Evolutionary conservation across 345 rosid species (phyloP), one percentile per base, ranked within the genome.

Genomic region (Nephelium lappaceum): DNA sequence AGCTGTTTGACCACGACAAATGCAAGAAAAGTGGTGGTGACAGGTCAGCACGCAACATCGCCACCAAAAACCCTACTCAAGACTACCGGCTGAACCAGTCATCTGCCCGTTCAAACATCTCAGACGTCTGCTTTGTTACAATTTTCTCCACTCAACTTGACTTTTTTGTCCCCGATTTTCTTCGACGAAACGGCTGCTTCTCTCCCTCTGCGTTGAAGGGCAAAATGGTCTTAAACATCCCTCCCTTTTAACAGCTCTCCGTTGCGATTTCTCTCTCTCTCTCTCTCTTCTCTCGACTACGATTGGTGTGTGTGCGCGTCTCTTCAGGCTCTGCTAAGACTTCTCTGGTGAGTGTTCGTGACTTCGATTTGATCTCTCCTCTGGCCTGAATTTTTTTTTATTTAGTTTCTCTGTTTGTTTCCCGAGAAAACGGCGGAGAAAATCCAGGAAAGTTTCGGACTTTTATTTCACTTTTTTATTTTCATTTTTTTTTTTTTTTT

Each of bases 61-160:
- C 19, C 4, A 9, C 51, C 8, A 19, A 18, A 11, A 11, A 71
- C 81, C 6, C 39, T 62, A 5, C 12, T 0, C 1, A 72, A 42
- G 25, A 12, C 41, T 16, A 84, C 89, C 83, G 84, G 86, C 61
- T 77, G 21, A 39, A 47, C 86, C 87, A 75, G 87, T 86, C 71
- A 31, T 74, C 76, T 8, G 41, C 18, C 21, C 39, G 27, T 19
- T 71, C 43, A 23, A 38, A 7, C 3, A 14, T n/a, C 36, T 1
- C 36, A 31, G 36, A 75, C 68, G 51, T 39, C 43, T 62, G 4
- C 77, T 55, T 60, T 8, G 75, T 38, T 5, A 38, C 63, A 21
- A 2, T 19, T 12, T 15, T 51, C 49, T 18, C 36, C 14, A 67
- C 12, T 27, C 21, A 0, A 11, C 55, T 70, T 38, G 72, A 66